Base-by-base conservation (phyloP, 2,329 filamentous ascomycete species). In the Colletotrichum abscissum region DNA sequence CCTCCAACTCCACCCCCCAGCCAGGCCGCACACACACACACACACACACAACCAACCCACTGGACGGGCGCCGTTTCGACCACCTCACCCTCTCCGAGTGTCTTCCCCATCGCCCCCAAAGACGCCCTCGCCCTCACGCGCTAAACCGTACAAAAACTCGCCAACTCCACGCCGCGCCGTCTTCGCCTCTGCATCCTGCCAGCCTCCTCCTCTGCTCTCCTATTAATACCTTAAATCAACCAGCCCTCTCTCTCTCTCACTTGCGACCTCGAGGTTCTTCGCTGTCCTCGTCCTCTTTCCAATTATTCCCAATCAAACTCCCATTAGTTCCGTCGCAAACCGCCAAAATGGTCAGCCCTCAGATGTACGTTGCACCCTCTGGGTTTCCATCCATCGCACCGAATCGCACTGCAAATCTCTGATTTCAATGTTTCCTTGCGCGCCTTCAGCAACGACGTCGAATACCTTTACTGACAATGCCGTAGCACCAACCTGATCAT, bases 401-500 rank as follows among this genome's bases (percentile, higher is more conserved):
- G 26, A 59, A 49, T 63, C 52, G 30, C 49, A 26, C 42, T 46
- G 58, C 69, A 57, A 49, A 35, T 56, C 30, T 57, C 52, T 56
- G 38, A 30, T 35, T 49, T 42, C 38, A 42, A 42, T 42, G 16
- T 42, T 55, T 16, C 14, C 46, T 11, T 16, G 19, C 42, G n/a
- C 22, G 33, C 26, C 60, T 28, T 3, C 8, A 12, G 33, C 16
- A 16, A 26, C 33, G 4, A 14, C 46, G 26, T 26, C 14, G 14
- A n/a, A 38, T 19, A 19, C 16, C 38, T 42, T 19, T 22, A 69
- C 81, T 82, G 72, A 82, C 77, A 69, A 38, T 55, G 75, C 67
- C 75, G 78, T 84, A 97, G 95, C 80, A 94, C 94, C 84, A 98
- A 98, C 90, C 89, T 98, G 84, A 88, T 94, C 87, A 95, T 98